phyloP scores from a whole-genome alignment of 2,329 filamentous ascomycete species.

The Ophidiomyces ophidiicola region DNA sequence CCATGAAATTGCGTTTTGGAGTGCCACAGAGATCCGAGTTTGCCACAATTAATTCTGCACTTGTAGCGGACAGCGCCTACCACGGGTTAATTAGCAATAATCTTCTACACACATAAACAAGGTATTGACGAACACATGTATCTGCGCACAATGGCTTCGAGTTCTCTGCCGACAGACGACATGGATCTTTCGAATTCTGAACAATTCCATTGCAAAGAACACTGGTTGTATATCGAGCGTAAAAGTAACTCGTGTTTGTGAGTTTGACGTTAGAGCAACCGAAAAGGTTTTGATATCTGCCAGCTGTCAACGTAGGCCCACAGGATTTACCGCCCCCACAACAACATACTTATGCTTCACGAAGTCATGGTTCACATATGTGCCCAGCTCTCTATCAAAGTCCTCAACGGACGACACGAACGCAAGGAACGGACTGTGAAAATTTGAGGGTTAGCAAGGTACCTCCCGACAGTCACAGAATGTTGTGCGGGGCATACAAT shows the following conservation, averaged over 20 bases:
- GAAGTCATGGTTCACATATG: slow-evolving; percentile 64
- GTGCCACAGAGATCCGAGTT: slow-evolving; percentile 61
- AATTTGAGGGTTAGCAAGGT: too few species aligned
- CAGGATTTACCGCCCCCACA: not conserved
- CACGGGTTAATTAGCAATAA: slow-evolving; percentile 16
- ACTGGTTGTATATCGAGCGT: slow-evolving; percentile 85
- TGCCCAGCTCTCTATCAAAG: slow-evolving; percentile 63
- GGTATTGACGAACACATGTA: slow-evolving; percentile 54
- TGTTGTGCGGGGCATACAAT: slow-evolving; percentile 45
- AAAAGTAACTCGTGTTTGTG: slow-evolving; percentile 65
- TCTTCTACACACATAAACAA: not conserved
- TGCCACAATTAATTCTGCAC: slow-evolving; percentile 71
- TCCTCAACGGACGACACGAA: slow-evolving; percentile 62
- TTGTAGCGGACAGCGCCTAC: slow-evolving; percentile 70
- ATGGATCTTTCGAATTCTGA: slow-evolving; percentile 67
- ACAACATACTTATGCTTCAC: slow-evolving; percentile 59
- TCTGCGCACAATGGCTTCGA: slow-evolving; percentile 75
- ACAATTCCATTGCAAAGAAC: slow-evolving; percentile 89
- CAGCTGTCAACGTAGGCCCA: slow-evolving; percentile 10
- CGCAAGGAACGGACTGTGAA: slow-evolving; percentile 63
- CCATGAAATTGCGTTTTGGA: slow-evolving; percentile 52
- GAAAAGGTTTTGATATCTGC: slow-evolving; percentile 67
- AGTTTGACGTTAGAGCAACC: slow-evolving; percentile 70
- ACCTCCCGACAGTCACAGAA: too few species aligned
- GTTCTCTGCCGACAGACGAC: slow-evolving; percentile 51